Evolutionary conservation across 208 protist genomes (phyloP).

Genomic region (Leishmania gerbilli): DNA sequence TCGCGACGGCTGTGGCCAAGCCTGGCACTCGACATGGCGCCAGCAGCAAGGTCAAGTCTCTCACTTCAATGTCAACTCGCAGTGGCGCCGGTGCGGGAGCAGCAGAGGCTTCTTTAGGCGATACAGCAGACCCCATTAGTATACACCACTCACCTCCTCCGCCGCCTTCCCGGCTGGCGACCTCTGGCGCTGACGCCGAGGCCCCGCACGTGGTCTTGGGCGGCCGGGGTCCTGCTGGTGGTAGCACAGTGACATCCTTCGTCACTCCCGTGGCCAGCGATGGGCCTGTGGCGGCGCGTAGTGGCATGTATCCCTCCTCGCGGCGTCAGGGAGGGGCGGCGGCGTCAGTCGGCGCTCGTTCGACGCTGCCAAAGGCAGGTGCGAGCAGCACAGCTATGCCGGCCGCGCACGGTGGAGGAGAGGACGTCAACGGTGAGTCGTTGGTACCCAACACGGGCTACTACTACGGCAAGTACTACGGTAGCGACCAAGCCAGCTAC

Average conservation of each 20-base stretch:
- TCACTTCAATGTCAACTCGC: background rate
- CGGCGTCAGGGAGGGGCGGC: slow-evolving; percentile 9
- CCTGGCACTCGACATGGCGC: background rate
- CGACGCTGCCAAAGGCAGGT: background rate
- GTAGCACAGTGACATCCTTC: background rate
- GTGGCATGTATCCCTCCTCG: slow-evolving; percentile 17
- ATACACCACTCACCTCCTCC: background rate
- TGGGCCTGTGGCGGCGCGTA: background rate
- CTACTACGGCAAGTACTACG: background rate
- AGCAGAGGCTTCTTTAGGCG: background rate
- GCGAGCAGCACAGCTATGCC: background rate
- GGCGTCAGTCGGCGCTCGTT: background rate
- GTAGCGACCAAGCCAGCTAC: background rate
- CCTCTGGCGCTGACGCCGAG: slow-evolving; percentile 9
- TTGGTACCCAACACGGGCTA: background rate
- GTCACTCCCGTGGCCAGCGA: background rate
- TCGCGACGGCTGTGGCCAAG: background rate
- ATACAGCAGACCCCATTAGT: background rate
- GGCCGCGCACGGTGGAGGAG: background rate
- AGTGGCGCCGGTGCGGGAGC: background rate
- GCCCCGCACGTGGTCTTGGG: background rate
- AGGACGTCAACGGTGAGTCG: background rate
- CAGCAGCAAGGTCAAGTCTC: background rate
- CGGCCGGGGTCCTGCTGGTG: background rate
- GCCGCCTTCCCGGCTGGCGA: background rate